Evolutionary conservation across 352 stramenopile genomes (phyloP).

Genomic region (Phytophthora pini): DNA sequence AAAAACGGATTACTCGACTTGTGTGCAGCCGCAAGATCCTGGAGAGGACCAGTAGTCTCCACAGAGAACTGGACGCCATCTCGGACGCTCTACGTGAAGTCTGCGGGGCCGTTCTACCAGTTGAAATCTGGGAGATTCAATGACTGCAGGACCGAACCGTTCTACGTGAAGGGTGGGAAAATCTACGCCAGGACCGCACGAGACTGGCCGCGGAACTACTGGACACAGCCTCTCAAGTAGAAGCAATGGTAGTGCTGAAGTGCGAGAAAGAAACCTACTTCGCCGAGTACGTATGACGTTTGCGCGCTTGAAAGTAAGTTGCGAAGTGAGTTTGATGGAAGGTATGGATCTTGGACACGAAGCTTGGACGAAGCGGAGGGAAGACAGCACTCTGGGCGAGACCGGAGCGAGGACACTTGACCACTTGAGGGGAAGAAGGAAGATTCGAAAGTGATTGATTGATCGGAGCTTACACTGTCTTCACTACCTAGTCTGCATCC

Average conservation of each 20-base stretch:
- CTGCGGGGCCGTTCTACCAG: not conserved
- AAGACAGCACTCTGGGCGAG: too few species aligned
- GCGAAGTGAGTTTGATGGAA: too few species aligned
- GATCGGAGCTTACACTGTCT: too few species aligned
- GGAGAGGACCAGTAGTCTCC: constrained; percentile 9
- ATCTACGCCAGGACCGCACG: constrained; percentile 10
- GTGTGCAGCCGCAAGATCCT: constrained; percentile 29
- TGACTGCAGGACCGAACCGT: constrained; percentile 5
- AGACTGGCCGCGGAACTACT: constrained; percentile 10
- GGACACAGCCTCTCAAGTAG: constrained; percentile 17
- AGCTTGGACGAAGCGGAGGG: too few species aligned
- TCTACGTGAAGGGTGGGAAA: constrained; percentile 17
- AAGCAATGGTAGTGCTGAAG: constrained; percentile 30
- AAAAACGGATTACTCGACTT: constrained; percentile 14
- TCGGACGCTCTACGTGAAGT: not conserved
- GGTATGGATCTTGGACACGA: too few species aligned
- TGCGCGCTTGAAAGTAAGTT: too few species aligned
- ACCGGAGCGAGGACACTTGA: too few species aligned
- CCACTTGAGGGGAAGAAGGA: too few species aligned
- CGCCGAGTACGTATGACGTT: too few species aligned
- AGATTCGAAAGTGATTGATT: too few species aligned
- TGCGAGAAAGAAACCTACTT: too few species aligned
- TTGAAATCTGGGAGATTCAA: constrained; percentile 19
- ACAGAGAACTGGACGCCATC: constrained; percentile 15
- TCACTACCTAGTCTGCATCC: too few species aligned